Evolutionary conservation across 1,284 basidiomycete genomes (phyloP), one percentile per base, ranked within the genome.

Genomic region (Fistulinella cinereoalba): DNA sequence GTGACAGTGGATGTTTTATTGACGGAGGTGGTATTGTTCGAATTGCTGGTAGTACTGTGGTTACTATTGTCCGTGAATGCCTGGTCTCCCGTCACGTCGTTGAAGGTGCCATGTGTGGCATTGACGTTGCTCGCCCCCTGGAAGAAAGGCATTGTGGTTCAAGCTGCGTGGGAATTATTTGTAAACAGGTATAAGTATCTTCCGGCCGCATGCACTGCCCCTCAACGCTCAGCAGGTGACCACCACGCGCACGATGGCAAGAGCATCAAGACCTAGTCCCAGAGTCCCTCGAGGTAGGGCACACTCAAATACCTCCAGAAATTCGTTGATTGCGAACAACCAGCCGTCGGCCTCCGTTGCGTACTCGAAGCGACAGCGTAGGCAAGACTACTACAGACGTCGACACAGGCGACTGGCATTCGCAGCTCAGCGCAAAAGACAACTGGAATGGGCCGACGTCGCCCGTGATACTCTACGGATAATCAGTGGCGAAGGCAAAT

Each of bases 401-500:
- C 50, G 50, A 25, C 55, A 41, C 38, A 61, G 49, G 23, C 57
- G 25, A 19, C 19, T 49, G 7, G 61, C 52, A 3, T 62, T 64
- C 25, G 51, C 53, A 33, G 49, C 50, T 8, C 61, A 45, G 15
- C 63, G 61, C 41, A 37, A 57, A 43, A 66, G 46, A 36, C 62
- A 58, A 33, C 49, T 51, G 0, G 42, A 52, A 29, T 68, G 70
- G 68, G 56, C 58, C 15, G 41, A 57, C 34, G 70, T 66, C 2
- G 73, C 74, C 22, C 54, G 49, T 36, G 73, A 75, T 52, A 76
- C 75, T 5, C 65, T 65, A 39, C 53, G 51, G 38, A 70, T 75
- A 41, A 67, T 73, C 42, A 58, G 72, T 40, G 74, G 71, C 19
- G 66, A 73, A 61, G 74, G 75, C 61, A 68, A 71, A 66, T 76